A percentile compares a stretch with the other conserved stretches of the same genome.
Evolutionary conservation across 768 basidiomycete species (phyloP).

Genomic region (Chlorophyllum brunneum): DNA sequence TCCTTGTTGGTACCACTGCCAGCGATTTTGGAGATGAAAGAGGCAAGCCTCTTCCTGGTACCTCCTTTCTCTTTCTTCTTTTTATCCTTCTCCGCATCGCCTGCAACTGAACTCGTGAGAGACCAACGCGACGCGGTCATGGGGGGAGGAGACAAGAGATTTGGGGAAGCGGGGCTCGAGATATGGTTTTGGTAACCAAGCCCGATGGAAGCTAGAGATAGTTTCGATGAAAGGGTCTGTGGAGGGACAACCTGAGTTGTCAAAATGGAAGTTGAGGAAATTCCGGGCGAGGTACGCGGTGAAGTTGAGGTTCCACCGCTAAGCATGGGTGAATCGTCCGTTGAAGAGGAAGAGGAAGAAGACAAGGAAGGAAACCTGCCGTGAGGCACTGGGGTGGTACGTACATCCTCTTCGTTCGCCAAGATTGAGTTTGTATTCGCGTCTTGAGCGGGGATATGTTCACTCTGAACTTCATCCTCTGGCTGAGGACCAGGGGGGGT

Average conservation of each 20-base stretch:
- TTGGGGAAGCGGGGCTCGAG: background rate
- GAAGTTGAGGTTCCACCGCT: background rate
- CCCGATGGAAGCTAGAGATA: conserved; percentile 5
- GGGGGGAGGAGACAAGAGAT: conserved; percentile 6
- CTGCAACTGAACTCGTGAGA: conserved; percentile 10
- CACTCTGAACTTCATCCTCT: background rate
- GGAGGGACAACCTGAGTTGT: background rate
- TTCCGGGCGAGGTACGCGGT: background rate
- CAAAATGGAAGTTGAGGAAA: background rate
- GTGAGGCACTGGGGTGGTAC: conserved; percentile 7
- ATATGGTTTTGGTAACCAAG: conserved; percentile 6
- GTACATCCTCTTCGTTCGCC: background rate
- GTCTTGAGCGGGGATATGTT: background rate
- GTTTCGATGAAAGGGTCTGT: background rate
- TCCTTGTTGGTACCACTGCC: conserved; percentile 1
- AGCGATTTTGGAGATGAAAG: conserved; percentile 13
- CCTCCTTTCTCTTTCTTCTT: conserved; percentile 8
- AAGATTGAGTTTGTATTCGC: background rate
- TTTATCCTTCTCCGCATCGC: conserved; percentile 12
- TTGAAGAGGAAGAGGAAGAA: conserved; percentile 1
- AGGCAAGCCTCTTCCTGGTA: conserved; percentile 13
- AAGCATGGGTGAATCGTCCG: background rate
- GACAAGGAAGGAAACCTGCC: background rate
- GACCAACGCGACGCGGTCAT: conserved; percentile 10
- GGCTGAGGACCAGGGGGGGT: background rate